Base-by-base conservation (phyloP, 164 flowering plant species). In the Vitis rupestris region DNA sequence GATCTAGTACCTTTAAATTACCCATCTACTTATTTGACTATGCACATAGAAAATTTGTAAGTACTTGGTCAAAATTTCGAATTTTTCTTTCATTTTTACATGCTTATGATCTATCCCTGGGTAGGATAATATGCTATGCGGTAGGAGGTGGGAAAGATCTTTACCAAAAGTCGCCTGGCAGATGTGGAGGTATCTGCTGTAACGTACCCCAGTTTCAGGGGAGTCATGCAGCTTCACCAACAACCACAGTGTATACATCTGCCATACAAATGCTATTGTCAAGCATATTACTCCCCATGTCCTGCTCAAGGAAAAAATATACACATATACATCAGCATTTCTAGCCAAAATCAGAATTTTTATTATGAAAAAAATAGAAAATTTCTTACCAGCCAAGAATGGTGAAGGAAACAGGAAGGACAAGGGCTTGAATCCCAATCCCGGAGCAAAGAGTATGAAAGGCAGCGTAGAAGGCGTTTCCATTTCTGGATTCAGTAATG, bases 401-500 rank as follows among this genome's bases (percentile, higher is more conserved):
- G 11, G 88, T 70, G 79, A 93, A 88, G 57, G 98, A 91, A 11
- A 87, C 83, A 15, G 98, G 98, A 4, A 93, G 89, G 1, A 89
- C 72, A 17, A 93, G 93, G 1, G 92, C 93, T 72, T 90, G 98
- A 65, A 85, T 70, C 4, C 98, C 98, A 65, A 93, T 83, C 2
- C 97, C 97, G 4, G 98, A 85, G 47, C 79, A 78, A 50, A 90
- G 80, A 15, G 79, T 76, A 66, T 93, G 98, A 70, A 90, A 90
- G 14, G 89, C 86, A 0, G 96, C 83, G 54, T 81, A 88, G 66
- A 62, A 85, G 1, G 87, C 85, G 65, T 88, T 93, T 10, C 94
- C 98, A 12, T 87, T 89, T 68, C 97, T 78, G 1, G 98, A 93
- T 70, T 86, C 93, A 1, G 98, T 93, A 63, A 93, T 86, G 0